phyloP scores from a whole-genome alignment of 306 rosid genomes.

The Pachyrhizus erosus region DNA sequence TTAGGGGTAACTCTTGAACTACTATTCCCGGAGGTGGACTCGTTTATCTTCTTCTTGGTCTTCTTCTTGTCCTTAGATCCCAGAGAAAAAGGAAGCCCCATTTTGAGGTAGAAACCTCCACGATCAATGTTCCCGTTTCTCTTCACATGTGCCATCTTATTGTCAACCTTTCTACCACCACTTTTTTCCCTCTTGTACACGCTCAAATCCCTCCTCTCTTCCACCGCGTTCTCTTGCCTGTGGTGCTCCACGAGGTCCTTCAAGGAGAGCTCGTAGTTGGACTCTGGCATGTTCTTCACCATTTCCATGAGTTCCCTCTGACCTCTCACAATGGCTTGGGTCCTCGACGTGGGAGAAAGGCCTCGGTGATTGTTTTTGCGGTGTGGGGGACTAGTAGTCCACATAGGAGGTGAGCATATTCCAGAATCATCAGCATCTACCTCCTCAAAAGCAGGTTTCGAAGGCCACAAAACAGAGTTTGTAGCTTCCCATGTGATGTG shows the following conservation, averaged over 20 bases:
- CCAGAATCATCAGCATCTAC: constrained; percentile 49
- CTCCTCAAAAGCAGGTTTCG: background rate
- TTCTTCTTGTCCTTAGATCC: constrained; percentile 54
- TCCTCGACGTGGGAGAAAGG: constrained; percentile 70
- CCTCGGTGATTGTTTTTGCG: constrained; percentile 45
- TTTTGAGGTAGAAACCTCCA: constrained; percentile 79
- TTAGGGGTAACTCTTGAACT: constrained; percentile 67
- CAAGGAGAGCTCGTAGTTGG: constrained; percentile 83
- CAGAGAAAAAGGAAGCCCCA: constrained; percentile 68
- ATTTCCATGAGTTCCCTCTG: constrained; percentile 92
- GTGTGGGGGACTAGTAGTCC: constrained; percentile 56
- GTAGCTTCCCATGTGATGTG: constrained; percentile 43
- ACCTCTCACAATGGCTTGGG: constrained; percentile 78
- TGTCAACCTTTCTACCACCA: constrained; percentile 35
- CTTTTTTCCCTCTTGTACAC: constrained; percentile 10
- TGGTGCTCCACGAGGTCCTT: constrained; percentile 83
- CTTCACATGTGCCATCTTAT: constrained; percentile 26
- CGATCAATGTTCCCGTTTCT: constrained; percentile 50
- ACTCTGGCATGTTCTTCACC: constrained; percentile 88
- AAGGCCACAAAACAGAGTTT: constrained; percentile 50
- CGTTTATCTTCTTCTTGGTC: constrained; percentile 52
- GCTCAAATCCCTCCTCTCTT: constrained; percentile 1
- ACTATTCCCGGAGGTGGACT: constrained; percentile 17
- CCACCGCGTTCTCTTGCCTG: constrained; percentile 25
- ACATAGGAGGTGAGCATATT: constrained; percentile 64